Evolutionary conservation across 805 yeast species (phyloP), one percentile per base, ranked within the genome.

Genomic region (Limtongia smithiae): DNA sequence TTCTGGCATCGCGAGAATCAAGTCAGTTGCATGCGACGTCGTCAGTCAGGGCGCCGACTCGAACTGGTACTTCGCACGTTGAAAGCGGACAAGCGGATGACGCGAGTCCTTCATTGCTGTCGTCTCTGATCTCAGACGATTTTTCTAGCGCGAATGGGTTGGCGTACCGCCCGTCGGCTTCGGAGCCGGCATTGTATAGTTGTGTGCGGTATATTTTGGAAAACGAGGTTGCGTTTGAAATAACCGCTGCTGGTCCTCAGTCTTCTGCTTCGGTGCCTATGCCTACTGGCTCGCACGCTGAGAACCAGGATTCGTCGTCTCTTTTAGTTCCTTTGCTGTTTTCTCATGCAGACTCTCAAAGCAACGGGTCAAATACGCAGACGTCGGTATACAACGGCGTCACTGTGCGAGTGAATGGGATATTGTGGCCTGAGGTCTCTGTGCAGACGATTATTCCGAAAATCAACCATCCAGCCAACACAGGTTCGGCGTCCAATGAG

Each of bases 361-460:
- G 40, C 8, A 37, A 45, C 4, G 12, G 37, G 17, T 43, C 34
- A 8, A 18, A 43, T 14, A 17, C 30, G 1, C 48, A 37, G 28
- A 46, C 50, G 3, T 45, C 54, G 22, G 37, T 45, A 12, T 55
- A 52, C 28, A 37, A 41, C 35, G 57, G 49, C n/a, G 41, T 66
- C 15, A 38, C 55, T 3, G 66, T 62, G 8, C 50, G 60, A 5
- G 86, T 83, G 3, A 82, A 83, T 59, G 87, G 86, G 20, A 74
- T 82, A 20, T 72, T 77, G 12, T 83, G 89, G 89, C 76, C 80
- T 22, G 86, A 81, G 60, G 79, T 80, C 1, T 72, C 80, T 0
- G 71, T 77, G 33, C 80, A 80, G 40, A 69, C 71, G 14, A 46
- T 55, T 28, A 60, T 49, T 20, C 55, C 56, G 7, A 46, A 52